Evolutionary conservation across 306 rosid species (phyloP), one percentile per base, ranked within the genome.

Genomic region (Citrullus mucosospermus): DNA sequence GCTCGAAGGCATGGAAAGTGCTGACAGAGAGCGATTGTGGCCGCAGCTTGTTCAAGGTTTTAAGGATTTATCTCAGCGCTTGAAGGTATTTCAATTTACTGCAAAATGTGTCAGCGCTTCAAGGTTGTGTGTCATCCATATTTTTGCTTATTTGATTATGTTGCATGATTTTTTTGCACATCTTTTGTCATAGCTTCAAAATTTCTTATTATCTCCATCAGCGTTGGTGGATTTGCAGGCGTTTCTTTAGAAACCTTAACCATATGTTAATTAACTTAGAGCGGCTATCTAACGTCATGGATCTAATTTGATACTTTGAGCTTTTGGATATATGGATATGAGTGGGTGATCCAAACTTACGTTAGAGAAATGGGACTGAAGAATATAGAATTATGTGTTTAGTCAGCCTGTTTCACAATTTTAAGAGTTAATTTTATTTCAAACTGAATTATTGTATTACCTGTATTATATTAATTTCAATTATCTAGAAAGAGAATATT

Each of bases 1-100:
- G 87, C 97, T 92, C 61, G 99, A 96, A 83, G 99, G 97, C 54
- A 87, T 96, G 96, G 97, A 90, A 83, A 91, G 93, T 81, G 85
- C 91, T 15, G 96, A 96, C 67, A 81, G 98, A 80, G 99, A 92
- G 58, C 96, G 99, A 22, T 81, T 92, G 44, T 96, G 99, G 99
- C 99, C 99, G 75, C 97, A 96, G 62, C 96, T 91, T 76, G 96
- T 84, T 80, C 90, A 84, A 81, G 97, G 98, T 68, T 92, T 92
- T 80, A 92, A 92, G 87, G 99, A 91, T 88, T 96, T 96, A 85
- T 96, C 98, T 12, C 90, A 90, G 72, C 92, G 99, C 50, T 87
- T 96, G 51, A 90, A 92, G 98, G 99, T 96, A 86, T 65, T 61
- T 53, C 62, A 54, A 30, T 34, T 6, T 34, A 34, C 48, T 32